phyloP scores from a whole-genome alignment of 345 rosid genomes.

The Citropsis articulata region DNA sequence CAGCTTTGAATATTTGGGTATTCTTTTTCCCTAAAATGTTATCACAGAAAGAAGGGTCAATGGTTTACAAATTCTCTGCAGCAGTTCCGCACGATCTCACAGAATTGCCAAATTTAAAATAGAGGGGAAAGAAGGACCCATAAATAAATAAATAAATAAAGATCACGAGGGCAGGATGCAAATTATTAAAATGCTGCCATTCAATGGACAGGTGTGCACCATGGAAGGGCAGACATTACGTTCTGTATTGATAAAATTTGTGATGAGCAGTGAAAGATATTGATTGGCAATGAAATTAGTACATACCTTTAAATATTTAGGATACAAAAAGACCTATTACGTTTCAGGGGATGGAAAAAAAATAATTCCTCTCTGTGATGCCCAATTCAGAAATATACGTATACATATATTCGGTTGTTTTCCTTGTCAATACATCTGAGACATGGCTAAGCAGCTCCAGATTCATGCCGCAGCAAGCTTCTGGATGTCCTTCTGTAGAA shows the following conservation, averaged over 20 bases:
- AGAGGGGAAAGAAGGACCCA: too few species aligned
- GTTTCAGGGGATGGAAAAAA: neutral
- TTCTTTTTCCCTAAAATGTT: too few species aligned
- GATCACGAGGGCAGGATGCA: too few species aligned
- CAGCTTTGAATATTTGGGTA: too few species aligned
- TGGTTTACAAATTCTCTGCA: too few species aligned
- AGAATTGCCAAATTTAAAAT: too few species aligned
- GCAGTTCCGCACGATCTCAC: too few species aligned
- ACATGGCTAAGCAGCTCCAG: neutral
- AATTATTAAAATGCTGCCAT: too few species aligned
- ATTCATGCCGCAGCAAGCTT: conserved; percentile 55
- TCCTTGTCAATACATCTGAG: neutral
- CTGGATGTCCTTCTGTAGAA: conserved; percentile 65
- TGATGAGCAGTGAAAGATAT: neutral
- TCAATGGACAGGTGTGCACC: too few species aligned
- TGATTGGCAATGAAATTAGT: neutral
- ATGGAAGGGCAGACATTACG: neutral
- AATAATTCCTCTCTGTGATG: conserved; percentile 1
- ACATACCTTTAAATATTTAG: neutral
- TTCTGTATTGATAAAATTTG: neutral
- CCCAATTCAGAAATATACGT: conserved; percentile 15
- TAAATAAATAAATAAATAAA: too few species aligned
- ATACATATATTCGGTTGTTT: neutral
- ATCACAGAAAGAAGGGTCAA: too few species aligned
- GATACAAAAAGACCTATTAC: neutral